A percentile compares a stretch with the other conserved stretches of the same genome.
Conservation (phyloP, 225 moss, liverwort and hornwort species). For the Marchantia polymorpha region DNA sequence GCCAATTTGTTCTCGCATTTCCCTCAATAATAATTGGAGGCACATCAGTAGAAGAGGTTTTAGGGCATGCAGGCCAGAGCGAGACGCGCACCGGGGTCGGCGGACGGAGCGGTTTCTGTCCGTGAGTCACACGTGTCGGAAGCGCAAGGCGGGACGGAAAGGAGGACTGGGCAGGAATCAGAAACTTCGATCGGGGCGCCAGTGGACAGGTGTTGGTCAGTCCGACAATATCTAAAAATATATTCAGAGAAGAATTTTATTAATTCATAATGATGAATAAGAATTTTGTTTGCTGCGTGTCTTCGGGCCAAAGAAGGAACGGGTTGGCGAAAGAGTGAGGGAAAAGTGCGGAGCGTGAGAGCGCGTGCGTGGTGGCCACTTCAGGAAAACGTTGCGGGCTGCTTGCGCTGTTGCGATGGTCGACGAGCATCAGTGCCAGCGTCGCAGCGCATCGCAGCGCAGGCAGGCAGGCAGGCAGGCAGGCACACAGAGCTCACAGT, state of each 20-base stretch:
- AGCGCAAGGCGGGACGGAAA: not conserved
- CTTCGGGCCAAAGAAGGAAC: slow-evolving; percentile 2
- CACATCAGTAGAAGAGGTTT: not conserved
- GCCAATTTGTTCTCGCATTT: too few species aligned
- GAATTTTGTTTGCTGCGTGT: not conserved
- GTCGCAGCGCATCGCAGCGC: too few species aligned
- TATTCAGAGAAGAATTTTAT: not conserved
- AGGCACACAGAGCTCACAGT: too few species aligned
- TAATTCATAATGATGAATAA: too few species aligned
- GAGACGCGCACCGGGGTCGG: not conserved
- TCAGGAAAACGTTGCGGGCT: not conserved
- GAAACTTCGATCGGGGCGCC: not conserved
- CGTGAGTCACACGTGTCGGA: not conserved
- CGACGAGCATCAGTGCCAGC: not conserved
- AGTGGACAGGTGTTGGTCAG: slow-evolving; percentile 6
- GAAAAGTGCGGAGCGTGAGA: not conserved
- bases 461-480: too few species aligned
- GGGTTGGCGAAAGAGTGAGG: not conserved
- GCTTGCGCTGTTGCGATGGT: not conserved
- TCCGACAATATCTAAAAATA: slow-evolving; percentile 4
- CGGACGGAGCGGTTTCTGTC: not conserved
- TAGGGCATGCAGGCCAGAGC: not conserved
- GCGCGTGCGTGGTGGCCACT: not conserved
- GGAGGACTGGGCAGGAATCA: not conserved
- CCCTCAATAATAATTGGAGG: not conserved